These are phyloP conservation scores for Kwoniella europaea DNA, from an alignment of 768 basidiomycete genomes.

Conservation along the genomic window DNA sequence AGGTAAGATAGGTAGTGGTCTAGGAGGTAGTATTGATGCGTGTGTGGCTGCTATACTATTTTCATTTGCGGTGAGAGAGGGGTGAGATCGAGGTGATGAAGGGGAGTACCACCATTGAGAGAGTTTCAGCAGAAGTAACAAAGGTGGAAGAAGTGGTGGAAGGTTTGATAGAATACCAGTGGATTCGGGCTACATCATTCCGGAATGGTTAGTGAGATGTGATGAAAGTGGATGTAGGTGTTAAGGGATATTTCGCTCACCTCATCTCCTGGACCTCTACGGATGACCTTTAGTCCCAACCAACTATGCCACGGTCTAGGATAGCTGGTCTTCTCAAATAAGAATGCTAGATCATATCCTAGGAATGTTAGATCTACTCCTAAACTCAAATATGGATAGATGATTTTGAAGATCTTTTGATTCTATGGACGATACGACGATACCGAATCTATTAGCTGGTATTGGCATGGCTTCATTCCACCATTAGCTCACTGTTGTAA, in stretches of 20 bases:
- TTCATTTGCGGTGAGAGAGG: conserved; percentile 57
- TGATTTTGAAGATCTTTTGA: conserved; percentile 66
- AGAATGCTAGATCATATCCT: conserved; percentile 81
- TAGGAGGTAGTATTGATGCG: conserved; percentile 74
- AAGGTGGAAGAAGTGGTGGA: conserved; percentile 24
- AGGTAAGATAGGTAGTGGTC: conserved; percentile 74
- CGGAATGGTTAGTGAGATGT: neutral
- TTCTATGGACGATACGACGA: too few species aligned
- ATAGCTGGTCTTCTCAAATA: conserved; percentile 82
- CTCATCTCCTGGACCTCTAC: conserved; percentile 55
- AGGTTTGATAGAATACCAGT: conserved; percentile 22
- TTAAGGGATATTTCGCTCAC: conserved; percentile 13
- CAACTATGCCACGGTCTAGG: conserved; percentile 91
- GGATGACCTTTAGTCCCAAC: conserved; percentile 80
- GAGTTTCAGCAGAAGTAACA: conserved; percentile 61
- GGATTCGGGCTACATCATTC: neutral
- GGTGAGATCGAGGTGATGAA: conserved; percentile 77
- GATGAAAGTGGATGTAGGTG: too few species aligned
- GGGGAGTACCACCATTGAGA: conserved; percentile 99
- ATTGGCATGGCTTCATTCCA: too few species aligned
- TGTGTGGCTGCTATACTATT: conserved; percentile 58
- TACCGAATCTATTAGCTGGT: neutral
- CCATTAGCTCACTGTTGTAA: conserved; percentile 26
- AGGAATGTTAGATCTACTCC: conserved; percentile 81
- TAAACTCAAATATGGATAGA: conserved; percentile 83